Evolutionary conservation across 169 alveolate species (phyloP).

Genomic region (Plasmodium malariae): DNA sequence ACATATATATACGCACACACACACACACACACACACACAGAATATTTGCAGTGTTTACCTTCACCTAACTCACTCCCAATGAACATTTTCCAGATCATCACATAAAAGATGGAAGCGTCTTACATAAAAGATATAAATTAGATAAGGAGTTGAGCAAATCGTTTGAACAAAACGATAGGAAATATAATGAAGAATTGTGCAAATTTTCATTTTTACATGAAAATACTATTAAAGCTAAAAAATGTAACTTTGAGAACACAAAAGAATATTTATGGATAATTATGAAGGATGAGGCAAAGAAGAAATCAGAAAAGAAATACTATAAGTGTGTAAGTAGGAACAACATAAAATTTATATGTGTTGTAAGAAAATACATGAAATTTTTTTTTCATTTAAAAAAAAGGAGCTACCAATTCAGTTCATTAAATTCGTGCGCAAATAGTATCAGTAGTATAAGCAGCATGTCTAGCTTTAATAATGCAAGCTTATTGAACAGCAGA

Average conservation of each 20-base stretch:
- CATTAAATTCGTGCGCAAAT: neutral
- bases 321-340: slow-evolving; percentile 7
- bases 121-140: neutral
- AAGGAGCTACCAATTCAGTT: slow-evolving; percentile 12
- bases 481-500: too few relatives aligned
- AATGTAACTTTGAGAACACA: slow-evolving; percentile 11
- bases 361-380: slow-evolving; percentile 36
- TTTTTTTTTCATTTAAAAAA: slow-evolving; percentile 36
- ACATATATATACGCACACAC: neutral
- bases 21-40: neutral
- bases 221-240: slow-evolving; percentile 5
- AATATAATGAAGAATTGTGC: slow-evolving; percentile 13
- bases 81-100: neutral
- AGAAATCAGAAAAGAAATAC: slow-evolving; percentile 39
- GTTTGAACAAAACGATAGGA: neutral
- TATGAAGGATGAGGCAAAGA: slow-evolving; percentile 33
- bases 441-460: neutral
- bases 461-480: neutral
- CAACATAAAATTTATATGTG: slow-evolving; percentile 26
- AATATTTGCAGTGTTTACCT: neutral
- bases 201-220: slow-evolving; percentile 4
- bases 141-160: neutral
- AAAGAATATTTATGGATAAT: slow-evolving; percentile 39
- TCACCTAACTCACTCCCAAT: neutral
- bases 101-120: neutral